Percentiles rank a stretch among this genome's conserved stretches.
Conservation (phyloP, 1,284 basidiomycete genomes). For the Stereum hirsutum region DNA sequence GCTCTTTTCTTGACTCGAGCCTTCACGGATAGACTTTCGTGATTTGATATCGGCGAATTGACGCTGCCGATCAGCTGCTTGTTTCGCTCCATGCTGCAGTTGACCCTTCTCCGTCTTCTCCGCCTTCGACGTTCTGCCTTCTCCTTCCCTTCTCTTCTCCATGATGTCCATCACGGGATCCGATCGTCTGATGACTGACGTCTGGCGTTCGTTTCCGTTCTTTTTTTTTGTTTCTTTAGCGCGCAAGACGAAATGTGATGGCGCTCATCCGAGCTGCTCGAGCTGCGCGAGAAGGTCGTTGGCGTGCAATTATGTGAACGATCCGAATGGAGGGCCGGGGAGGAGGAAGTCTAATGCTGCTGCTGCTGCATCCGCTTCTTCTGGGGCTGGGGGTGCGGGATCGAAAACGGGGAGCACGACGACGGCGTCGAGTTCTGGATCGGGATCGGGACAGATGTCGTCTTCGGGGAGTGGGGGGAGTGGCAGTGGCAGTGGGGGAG, state of each 20-base stretch:
- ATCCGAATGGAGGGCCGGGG: constrained; percentile 22
- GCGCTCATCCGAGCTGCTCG: constrained; percentile 67
- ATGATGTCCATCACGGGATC: background rate
- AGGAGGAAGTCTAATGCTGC: constrained; percentile 8
- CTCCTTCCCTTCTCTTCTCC: background rate
- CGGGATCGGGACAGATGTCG: background rate
- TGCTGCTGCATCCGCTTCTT: background rate
- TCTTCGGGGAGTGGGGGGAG: background rate
- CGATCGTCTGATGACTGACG: constrained; percentile 8
- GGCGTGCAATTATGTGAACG: constrained; percentile 71
- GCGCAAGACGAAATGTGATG: constrained; percentile 79
- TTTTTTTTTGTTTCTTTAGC: constrained; percentile 31
- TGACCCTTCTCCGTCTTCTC: background rate
- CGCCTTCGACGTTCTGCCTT: background rate
- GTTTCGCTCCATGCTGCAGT: too few relatives aligned
- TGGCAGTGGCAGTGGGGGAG: too few relatives aligned
- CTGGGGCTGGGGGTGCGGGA: constrained; percentile 7
- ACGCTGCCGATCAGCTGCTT: too few relatives aligned
- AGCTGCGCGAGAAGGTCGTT: constrained; percentile 67
- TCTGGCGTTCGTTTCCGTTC: too few relatives aligned
- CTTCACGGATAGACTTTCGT: too few relatives aligned
- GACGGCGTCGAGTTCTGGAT: constrained; percentile 8
- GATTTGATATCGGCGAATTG: too few relatives aligned
- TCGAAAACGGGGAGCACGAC: constrained; percentile 1
- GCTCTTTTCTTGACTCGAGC: too few relatives aligned